Conservation (phyloP, 2,329 filamentous ascomycete genomes). For the Simplicillium aogashimaense region DNA sequence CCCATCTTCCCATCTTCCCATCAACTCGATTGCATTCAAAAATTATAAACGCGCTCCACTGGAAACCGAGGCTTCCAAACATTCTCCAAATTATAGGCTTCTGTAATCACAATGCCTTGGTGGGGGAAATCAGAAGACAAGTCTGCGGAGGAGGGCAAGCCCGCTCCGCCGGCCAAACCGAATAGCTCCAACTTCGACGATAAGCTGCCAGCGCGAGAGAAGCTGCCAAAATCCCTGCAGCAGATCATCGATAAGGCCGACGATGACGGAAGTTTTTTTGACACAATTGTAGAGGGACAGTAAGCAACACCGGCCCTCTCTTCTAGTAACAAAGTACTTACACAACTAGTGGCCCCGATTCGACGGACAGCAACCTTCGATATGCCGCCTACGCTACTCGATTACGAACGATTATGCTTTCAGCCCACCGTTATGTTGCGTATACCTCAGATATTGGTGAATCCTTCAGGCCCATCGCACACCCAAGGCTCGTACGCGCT, state of each 20-base stretch:
- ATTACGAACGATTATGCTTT: slow-evolving; percentile 75
- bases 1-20: no score
- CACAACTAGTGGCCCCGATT: slow-evolving; percentile 43
- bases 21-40: no score
- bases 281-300: slow-evolving; percentile 70
- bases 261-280: slow-evolving; percentile 63
- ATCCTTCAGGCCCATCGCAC: slow-evolving; percentile 86
- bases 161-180: slow-evolving; percentile 2
- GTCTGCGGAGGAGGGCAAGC: slow-evolving; percentile 11
- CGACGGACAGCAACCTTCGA: slow-evolving; percentile 75
- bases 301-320: slow-evolving; percentile 32
- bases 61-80: no score
- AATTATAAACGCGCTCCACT: no score
- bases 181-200: slow-evolving; percentile 29
- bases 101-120: slow-evolving; percentile 25
- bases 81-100: no score
- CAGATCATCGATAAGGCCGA: slow-evolving; percentile 48
- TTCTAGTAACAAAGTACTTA: slow-evolving; percentile 8
- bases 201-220: slow-evolving; percentile 36
- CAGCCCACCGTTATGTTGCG: slow-evolving; percentile 89
- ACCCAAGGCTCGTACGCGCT: slow-evolving; percentile 67
- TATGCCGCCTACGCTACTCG: slow-evolving; percentile 90
- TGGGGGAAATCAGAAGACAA: slow-evolving; percentile 28
- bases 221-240: slow-evolving; percentile 46
- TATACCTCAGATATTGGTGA: slow-evolving; percentile 97